Evolutionary conservation across 1,284 basidiomycete genomes (phyloP), one percentile per base, ranked within the genome.

Genomic region (Heterobasidion parviporum): DNA sequence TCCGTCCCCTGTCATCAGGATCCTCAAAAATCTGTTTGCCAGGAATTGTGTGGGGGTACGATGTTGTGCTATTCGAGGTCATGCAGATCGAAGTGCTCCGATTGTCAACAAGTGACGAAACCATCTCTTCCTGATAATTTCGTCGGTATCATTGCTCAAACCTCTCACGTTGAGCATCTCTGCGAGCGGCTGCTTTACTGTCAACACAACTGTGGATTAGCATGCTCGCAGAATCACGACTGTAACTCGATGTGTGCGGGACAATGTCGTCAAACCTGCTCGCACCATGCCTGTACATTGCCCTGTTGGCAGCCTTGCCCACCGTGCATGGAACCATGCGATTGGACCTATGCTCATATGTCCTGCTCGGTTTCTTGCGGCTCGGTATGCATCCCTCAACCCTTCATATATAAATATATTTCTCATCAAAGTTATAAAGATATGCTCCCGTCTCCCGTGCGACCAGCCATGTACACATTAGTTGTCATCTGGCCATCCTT

Each of bases 361-460:
- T 50, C 55, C 1, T 89, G 87, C 57, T 78, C 79, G 2, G 74
- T 87, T n/a, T 79, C 83, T 0, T 90, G 88, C 61, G 85, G 84
- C 12, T 84, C 83, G 16, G 86, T 87, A 57, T 70, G 7, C 26
- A 15, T 20, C 36, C 1, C 34, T 33, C 43, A 14, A 26, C 14
- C 49, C 49, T 9, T 12, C 53, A 6, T 49, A 6, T 56, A 10
- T 53, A 9, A 32, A 53, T 54, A 20, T 6, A 56, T n/a, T 26
- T 14, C 8, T 26, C 32, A 26, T 26, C 26, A 26, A 26, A 26
- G 26, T 5, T 26, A 5, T 26, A 26, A 26, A 89, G 85, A 75
- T 85, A 10, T 89, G 88, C 63, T 74, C 79, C 6, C 77, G 85
- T 10, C 66, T 87, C 3, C 88, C 87, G 0, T 88, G 87, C 58